phyloP scores from a whole-genome alignment of 202 grass and related monocot genomes.

The Bolboschoenoplectus hybrid region DNA sequence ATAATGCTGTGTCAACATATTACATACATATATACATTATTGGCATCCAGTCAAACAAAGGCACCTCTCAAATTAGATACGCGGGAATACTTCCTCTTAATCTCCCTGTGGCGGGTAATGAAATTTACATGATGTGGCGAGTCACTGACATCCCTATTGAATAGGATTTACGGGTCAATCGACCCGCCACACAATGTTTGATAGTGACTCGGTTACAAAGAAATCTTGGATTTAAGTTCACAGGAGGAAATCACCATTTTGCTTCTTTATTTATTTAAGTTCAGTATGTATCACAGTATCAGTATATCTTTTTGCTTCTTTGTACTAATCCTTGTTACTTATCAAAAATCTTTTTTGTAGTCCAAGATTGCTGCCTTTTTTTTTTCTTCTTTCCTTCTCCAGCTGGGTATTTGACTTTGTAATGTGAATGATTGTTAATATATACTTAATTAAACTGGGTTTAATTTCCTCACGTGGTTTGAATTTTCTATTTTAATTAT shows the following conservation, averaged over 20 bases:
- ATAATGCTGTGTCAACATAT: not conserved
- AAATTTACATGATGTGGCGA: not conserved
- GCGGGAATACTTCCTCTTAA: not conserved
- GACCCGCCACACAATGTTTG: not conserved
- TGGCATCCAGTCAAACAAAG: conserved; percentile 31
- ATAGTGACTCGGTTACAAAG: not conserved
- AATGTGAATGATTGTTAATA: conserved; percentile 9
- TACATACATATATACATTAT: not conserved
- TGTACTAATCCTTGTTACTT: not conserved
- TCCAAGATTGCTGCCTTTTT: conserved; percentile 13
- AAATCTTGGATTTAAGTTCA: not conserved
- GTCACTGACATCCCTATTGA: not conserved
- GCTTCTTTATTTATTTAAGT: not conserved
- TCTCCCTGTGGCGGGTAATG: not conserved
- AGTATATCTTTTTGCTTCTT: not conserved
- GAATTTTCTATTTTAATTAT: not conserved
- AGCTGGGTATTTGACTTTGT: conserved; percentile 18
- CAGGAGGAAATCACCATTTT: not conserved
- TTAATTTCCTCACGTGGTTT: not conserved
- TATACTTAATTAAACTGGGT: not conserved
- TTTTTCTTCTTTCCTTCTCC: not conserved
- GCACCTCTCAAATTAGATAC: conserved; percentile 34
- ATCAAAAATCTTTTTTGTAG: not conserved
- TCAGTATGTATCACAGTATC: not conserved
- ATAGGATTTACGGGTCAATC: not conserved